Evolutionary conservation across 768 basidiomycete genomes (phyloP), one percentile per base, ranked within the genome.

Genomic region (Mrakia blollopis): DNA sequence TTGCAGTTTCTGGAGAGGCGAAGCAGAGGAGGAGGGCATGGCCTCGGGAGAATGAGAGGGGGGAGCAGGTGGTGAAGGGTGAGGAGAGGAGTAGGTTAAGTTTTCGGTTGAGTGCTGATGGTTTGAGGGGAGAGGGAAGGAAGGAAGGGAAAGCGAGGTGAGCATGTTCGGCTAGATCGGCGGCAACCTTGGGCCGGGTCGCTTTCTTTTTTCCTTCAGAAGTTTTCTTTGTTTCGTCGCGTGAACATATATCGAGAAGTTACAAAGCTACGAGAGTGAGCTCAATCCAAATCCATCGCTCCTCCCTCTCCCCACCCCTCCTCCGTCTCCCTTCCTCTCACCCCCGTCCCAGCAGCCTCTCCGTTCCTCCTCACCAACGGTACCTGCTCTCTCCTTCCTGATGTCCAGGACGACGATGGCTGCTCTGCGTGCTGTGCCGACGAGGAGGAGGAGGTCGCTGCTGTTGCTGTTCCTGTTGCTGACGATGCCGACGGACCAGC

Each of bases 291-390:
- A 37, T 68, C 65, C 65, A 37, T 39, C 65, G 18, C 11, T 13
- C 65, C 35, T 39, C 65, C 25, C 35, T 68, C 65, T 21, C 37
- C 65, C 14, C 13, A 18, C 2, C 65, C 25, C 35, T 68, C 39
- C 37, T 44, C 65, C 14, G 18, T n/a, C 14, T 41, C 52, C 37
- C 67, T 30, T 5, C 32, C 67, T 5, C 57, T 30, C 9, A 61
- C 68, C 16, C 68, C 68, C 23, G 75, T 76, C 69, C 75, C 75
- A 32, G 68, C 61, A 14, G 69, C 75, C 37, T 68, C 67, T 8
- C 74, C 74, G 30, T 63, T 65, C 74, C 28, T 75, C 28, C 74
- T 63, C 47, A 47, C 44, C 44, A 75, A 16, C 23, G 50, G 30
- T 2, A 35, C n/a, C n/a, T n/a, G 10, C 21, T 41, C 35, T n/a